Evolutionary conservation across 192 early-diverging fungal species (phyloP).

Genomic region (Entophlyctis helioformis): DNA sequence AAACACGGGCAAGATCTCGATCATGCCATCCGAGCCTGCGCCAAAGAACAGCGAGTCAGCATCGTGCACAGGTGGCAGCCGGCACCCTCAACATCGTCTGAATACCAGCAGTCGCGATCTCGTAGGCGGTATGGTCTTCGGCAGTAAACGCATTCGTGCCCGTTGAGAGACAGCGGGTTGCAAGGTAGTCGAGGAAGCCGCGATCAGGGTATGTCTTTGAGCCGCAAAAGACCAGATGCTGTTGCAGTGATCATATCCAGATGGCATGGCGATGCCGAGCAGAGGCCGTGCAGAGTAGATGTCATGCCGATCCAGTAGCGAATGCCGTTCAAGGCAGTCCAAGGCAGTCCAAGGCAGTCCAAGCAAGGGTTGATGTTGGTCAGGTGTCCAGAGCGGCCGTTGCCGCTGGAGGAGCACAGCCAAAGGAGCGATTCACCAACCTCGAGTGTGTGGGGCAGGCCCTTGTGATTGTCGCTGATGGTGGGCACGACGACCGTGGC

Average conservation of each 20-base stretch:
- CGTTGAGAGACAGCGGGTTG: conserved; percentile 56
- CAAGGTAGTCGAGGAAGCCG: conserved; percentile 63
- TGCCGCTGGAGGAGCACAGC: conserved; percentile 19
- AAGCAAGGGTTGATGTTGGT: too few relatives aligned
- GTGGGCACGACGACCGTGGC: conserved; percentile 69
- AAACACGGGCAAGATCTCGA: conserved; percentile 63
- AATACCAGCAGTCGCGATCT: conserved; percentile 36
- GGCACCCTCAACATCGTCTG: not conserved
- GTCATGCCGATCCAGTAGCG: too few relatives aligned
- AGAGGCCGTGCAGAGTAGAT: too few relatives aligned
- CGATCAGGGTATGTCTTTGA: conserved; percentile 51
- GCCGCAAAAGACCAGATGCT: conserved; percentile 73
- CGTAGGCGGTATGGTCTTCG: conserved; percentile 62
- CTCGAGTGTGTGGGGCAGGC: conserved; percentile 80
- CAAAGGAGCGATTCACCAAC: too few relatives aligned
- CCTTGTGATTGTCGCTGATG: conserved; percentile 44
- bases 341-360: too few relatives aligned
- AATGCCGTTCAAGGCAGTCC: too few relatives aligned
- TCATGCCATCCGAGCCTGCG: conserved; percentile 51
- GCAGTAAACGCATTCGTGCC: conserved; percentile 63
- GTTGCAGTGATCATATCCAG: too few relatives aligned
- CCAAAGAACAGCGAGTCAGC: conserved; percentile 5
- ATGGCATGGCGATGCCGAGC: too few relatives aligned
- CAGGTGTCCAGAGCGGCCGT: not conserved
- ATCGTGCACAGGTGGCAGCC: not conserved